Conservation (phyloP, 305 asterid species). For the Plantago lanceolata region DNA sequence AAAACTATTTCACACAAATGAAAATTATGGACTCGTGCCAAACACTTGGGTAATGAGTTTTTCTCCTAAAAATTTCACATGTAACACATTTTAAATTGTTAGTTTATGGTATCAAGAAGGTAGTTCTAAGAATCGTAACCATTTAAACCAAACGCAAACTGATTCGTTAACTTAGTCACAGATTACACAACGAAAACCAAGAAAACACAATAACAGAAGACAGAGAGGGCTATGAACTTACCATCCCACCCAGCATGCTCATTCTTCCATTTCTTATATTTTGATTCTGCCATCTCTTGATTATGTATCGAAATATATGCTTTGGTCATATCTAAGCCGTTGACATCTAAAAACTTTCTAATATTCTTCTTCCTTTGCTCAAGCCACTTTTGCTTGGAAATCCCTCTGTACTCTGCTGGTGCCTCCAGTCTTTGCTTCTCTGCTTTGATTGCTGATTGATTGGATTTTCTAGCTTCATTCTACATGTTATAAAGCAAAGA, state of each 20-base stretch:
- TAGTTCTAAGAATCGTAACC: no score
- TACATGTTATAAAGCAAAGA: constrained; percentile 20
- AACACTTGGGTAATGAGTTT: neutral
- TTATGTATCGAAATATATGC: constrained; percentile 88
- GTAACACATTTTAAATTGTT: neutral
- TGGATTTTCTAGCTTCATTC: constrained; percentile 82
- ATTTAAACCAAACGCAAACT: no score
- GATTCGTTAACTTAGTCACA: no score
- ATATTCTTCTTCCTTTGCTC: constrained; percentile 89
- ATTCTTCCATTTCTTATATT: constrained; percentile 89
- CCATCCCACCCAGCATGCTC: constrained; percentile 97
- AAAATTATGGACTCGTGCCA: no score
- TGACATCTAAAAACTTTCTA: constrained; percentile 76
- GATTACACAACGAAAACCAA: neutral
- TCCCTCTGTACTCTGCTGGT: constrained; percentile 79
- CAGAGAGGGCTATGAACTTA: constrained; percentile 23
- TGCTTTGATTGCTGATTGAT: constrained; percentile 76
- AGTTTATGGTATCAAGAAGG: no score
- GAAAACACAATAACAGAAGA: neutral
- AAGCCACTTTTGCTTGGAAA: constrained; percentile 88
- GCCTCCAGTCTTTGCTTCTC: constrained; percentile 73
- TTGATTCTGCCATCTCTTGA: constrained; percentile 64
- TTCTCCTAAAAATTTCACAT: neutral
- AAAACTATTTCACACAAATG: neutral
- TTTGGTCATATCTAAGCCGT: constrained; percentile 85